Base-by-base conservation (phyloP, 2,329 filamentous ascomycete genomes). In the Westerdykella aurantiaca region DNA sequence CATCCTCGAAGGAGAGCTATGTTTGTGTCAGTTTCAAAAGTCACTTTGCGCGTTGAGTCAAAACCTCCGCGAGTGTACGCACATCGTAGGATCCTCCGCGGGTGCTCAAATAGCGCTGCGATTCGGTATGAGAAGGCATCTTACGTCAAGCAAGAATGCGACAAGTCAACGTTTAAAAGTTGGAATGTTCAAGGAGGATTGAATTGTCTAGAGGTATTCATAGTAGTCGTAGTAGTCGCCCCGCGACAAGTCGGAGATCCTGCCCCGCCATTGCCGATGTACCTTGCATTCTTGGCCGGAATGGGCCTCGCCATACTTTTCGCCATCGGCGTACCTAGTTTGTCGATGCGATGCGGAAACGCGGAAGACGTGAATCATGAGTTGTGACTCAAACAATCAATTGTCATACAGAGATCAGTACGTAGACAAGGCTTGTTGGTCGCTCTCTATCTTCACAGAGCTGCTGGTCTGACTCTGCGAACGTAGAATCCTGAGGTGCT, bases 1-100 rank as follows among this genome's bases (percentile, higher is more conserved):
- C 89, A 42, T 89, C 83, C 69, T 96, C 90, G 67, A 96, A 95
- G 41, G 88, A 90, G 56, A 94, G 78, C 85, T 90, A 50, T 34
- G 38, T 29, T 29, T 29, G 25, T 29, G 25, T 29, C 25, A 29
- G 25, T 29, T 29, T 7, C 34, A 42, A 41, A 45, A 18, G 23
- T 13, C 16, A 31, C 18, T 18, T 13, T 3, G 33, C n/a, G 33
- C 17, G 11, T 12, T 35, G 33, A 16, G 33, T 35, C n/a, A 13
- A 6, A 16, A 39, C 4, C 38, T 34, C 17, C 17, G 7, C 29
- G 21, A 11, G 29, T 14, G 33, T 33, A 63, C 73, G 56, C 70
- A 82, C 80, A 57, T 78, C 77, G 64, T 81, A 82, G 21, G 76
- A 80, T 47, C 78, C 80, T 53, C 80, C 80, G 51, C 80, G 69